Evolutionary conservation across 257 asterid genomes (phyloP), one percentile per base, ranked within the genome.

Genomic region (Solanum infundibuliforme): DNA sequence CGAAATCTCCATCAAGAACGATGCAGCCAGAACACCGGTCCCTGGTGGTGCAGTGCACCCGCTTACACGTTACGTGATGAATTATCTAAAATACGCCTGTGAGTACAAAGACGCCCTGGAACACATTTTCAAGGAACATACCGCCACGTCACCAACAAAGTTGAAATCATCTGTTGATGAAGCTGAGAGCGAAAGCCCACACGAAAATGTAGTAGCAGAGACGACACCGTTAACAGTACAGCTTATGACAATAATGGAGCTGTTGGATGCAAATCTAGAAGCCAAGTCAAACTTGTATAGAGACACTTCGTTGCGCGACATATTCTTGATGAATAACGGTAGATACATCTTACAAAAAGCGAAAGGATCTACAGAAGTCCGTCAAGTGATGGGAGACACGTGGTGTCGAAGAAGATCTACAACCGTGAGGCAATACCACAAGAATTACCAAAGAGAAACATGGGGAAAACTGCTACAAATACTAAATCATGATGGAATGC

Each of bases 1-100:
- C 0, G 98, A 96, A 62, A 94, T 89, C 32, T 94, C 98, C 5
- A 94, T 96, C 89, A 90, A 89, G 83, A 86, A 92, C 39, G 99
- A 96, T 62, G 87, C 65, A 0, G 93, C 98, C 2, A 91, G 93
- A 35, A 89, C 90, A 0, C 92, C 97, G 0, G 98, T 95, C 8
- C 98, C 98, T 1, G 99, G 99, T 2, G 99, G 98, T 35, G 99
- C 98, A 3, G 96, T 96, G 69, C 99, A 96, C 88, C 99, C 99
- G 0, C 91, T 96, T 9, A 94, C 98, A 5, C 98, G 98, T 5
- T 95, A 95, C 90, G 97, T 95, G 43, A 95, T 96, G 93, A 94
- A 96, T 87, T 96, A 95, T 76, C 90, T 96, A 0, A 93, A 94
- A 68, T 94, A 93, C 71, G 94, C 98, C 0, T 91, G 98, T 62